A percentile compares a stretch with the other conserved stretches of the same genome.
These are phyloP conservation scores for Perkinsus marinus DNA, from an alignment of 169 alveolate genomes.

Conservation along the genomic window DNA sequence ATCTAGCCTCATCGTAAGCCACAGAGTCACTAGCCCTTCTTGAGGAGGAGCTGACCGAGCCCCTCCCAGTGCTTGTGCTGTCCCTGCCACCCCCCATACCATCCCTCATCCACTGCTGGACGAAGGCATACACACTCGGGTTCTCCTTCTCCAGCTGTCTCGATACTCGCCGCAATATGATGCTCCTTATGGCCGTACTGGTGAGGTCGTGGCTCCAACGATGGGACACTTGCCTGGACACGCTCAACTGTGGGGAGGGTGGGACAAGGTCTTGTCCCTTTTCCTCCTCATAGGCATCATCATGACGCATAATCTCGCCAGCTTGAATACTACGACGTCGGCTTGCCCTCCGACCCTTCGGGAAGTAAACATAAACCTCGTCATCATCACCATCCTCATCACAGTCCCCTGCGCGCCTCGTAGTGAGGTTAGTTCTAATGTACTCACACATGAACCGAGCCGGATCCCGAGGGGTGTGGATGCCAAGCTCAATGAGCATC, in stretches of 20 bases:
- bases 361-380: neutral
- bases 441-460: neutral
- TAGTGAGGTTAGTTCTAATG: neutral
- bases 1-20: neutral
- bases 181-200: neutral
- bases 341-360: neutral
- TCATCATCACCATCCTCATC: neutral
- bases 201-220: neutral
- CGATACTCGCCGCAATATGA: neutral
- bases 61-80: neutral
- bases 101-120: neutral
- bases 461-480: neutral
- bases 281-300: neutral
- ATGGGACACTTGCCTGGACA: neutral
- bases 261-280: neutral
- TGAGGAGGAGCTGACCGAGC: neutral
- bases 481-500: neutral
- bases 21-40: neutral
- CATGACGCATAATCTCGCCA: neutral
- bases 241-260: neutral
- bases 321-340: neutral
- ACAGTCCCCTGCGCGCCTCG: neutral
- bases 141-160: neutral
- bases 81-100: neutral
- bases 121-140: neutral